phyloP scores from a whole-genome alignment of 2,329 filamentous ascomycete species.

The Monilinia fructigena region DNA sequence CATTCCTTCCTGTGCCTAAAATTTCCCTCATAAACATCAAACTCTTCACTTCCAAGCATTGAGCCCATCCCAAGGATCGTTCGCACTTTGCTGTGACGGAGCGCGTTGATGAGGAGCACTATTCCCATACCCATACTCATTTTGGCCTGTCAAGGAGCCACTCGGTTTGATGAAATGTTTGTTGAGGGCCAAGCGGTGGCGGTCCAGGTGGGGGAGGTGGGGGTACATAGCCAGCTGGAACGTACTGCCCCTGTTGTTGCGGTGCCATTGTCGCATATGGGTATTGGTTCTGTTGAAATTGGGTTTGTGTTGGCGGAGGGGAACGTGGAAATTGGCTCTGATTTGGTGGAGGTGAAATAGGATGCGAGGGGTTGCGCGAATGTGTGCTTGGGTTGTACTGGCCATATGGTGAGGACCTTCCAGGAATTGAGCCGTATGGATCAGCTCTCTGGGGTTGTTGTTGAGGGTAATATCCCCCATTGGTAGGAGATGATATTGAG shows the following conservation, averaged over 20 bases:
- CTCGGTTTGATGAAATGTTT: constrained; percentile 48
- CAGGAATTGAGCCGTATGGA: constrained; percentile 38
- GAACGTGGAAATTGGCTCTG: constrained; percentile 51
- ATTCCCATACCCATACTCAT: constrained; percentile 53
- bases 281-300: constrained; percentile 37
- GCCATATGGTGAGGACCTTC: constrained; percentile 49
- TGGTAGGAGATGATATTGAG: constrained; percentile 46
- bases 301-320: constrained; percentile 59
- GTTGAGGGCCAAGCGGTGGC: constrained; percentile 51
- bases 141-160: constrained; percentile 50
- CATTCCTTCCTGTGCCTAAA: constrained; percentile 7
- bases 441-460: constrained; percentile 25
- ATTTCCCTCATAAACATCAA: background rate
- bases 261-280: constrained; percentile 36
- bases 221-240: constrained; percentile 64
- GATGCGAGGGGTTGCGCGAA: constrained; percentile 38
- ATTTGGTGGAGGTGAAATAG: constrained; percentile 45
- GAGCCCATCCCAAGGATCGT: constrained; percentile 69
- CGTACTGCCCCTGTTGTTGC: constrained; percentile 45
- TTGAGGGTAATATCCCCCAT: constrained; percentile 35
- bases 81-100: constrained; percentile 38
- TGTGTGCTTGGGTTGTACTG: constrained; percentile 45
- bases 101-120: constrained; percentile 39
- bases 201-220: constrained; percentile 66
- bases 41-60: constrained; percentile 35